These are phyloP conservation scores for Imleria badia DNA, from an alignment of 768 basidiomycete genomes.

Conservation along the genomic window DNA sequence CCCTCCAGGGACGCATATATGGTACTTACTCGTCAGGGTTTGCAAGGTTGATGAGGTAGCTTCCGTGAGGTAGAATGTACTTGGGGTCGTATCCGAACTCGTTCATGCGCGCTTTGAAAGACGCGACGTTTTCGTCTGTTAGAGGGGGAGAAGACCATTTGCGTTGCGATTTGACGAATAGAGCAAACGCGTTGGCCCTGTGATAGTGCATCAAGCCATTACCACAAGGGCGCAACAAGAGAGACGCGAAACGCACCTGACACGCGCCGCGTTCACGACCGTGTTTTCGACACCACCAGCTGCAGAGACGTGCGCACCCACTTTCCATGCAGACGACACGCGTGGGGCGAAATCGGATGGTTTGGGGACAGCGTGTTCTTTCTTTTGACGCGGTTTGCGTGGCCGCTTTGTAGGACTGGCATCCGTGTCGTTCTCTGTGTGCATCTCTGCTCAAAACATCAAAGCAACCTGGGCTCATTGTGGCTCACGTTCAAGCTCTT, in stretches of 20 bases:
- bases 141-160: constrained; percentile 74
- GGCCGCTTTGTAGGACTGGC: background rate
- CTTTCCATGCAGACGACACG: constrained; percentile 51
- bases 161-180: constrained; percentile 83
- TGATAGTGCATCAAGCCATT: background rate
- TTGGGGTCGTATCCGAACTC: constrained; percentile 58
- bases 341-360: constrained; percentile 33
- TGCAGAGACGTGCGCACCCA: constrained; percentile 84
- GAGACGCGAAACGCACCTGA: constrained; percentile 48
- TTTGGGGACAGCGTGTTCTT: constrained; percentile 4
- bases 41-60: constrained; percentile 82
- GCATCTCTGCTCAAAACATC: background rate
- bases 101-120: constrained; percentile 62
- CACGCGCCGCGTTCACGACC: constrained; percentile 63
- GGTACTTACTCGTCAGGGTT: constrained; percentile 70
- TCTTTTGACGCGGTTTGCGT: constrained; percentile 13
- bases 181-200: constrained; percentile 80
- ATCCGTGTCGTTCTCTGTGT: background rate
- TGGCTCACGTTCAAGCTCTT: constrained; percentile 12
- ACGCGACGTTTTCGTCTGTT: constrained; percentile 45
- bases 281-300: constrained; percentile 79
- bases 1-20: background rate
- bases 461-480: background rate
- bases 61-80: constrained; percentile 81
- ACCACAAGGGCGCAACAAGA: background rate